Evolutionary conservation across 495 filamentous ascomycete species (phyloP).

Genomic region (Podospora didyma): DNA sequence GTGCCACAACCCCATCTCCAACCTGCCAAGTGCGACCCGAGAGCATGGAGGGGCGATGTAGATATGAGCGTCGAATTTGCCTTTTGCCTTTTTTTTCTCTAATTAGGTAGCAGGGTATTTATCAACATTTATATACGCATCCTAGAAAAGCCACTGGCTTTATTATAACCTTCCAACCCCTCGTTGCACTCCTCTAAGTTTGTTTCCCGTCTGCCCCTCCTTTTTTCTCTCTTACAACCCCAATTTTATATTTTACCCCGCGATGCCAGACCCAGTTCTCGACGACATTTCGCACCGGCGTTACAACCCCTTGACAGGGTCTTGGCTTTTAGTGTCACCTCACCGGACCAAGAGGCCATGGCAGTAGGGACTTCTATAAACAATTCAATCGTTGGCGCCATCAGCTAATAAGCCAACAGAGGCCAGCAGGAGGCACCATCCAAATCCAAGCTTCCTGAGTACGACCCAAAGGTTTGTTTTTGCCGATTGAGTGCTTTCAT

Average conservation of each 20-base stretch:
- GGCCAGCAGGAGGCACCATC: constrained; percentile 85
- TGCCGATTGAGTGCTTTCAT: no score
- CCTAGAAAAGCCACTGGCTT: not conserved
- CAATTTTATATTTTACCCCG: no score
- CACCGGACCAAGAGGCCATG: constrained; percentile 95
- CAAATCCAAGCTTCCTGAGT: constrained; percentile 68
- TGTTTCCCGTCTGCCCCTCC: not conserved
- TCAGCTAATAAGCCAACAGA: constrained; percentile 40
- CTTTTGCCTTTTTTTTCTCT: not conserved
- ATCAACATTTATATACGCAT: not conserved
- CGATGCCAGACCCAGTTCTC: constrained; percentile 64
- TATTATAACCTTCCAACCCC: not conserved
- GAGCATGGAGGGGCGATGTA: not conserved
- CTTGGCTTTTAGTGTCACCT: constrained; percentile 89
- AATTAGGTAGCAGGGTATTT: no score
- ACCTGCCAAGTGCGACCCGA: not conserved
- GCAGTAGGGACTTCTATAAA: constrained; percentile 63
- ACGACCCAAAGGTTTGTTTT: constrained; percentile 70
- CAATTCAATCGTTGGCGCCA: not conserved
- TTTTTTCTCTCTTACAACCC: not conserved
- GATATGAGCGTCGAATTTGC: constrained; percentile 1
- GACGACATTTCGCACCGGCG: constrained; percentile 96
- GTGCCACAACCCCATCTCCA: not conserved
- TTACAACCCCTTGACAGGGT: constrained; percentile 86
- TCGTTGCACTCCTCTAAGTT: no score